Percentiles rank a stretch among this genome's conserved stretches.
Evolutionary conservation across 768 basidiomycete genomes (phyloP).

Genomic region (Trametes villosa): DNA sequence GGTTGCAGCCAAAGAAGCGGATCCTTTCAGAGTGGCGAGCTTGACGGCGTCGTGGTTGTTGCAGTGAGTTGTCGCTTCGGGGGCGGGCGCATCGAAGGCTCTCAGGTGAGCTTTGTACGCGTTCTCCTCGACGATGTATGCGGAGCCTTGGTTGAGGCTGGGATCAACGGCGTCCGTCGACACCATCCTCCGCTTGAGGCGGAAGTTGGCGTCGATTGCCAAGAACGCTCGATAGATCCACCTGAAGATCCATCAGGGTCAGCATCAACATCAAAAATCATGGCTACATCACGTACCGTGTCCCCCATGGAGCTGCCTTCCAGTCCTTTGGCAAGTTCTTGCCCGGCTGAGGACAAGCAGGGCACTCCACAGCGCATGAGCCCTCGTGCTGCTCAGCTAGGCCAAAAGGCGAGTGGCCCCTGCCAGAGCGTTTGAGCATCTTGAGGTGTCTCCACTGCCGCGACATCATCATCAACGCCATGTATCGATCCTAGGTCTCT

Average conservation of each 20-base stretch:
- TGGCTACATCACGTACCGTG: slow-evolving; percentile 1
- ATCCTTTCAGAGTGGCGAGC: slow-evolving; percentile 16
- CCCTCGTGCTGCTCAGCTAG: slow-evolving; percentile 11
- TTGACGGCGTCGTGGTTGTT: slow-evolving; percentile 23
- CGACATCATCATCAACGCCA: slow-evolving; percentile 18
- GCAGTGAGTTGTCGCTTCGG: slow-evolving; percentile 29
- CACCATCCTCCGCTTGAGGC: slow-evolving; percentile 27
- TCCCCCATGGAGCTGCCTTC: slow-evolving; percentile 7
- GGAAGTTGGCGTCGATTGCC: slow-evolving; percentile 37
- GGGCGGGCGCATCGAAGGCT: slow-evolving; percentile 3
- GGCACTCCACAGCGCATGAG: slow-evolving; percentile 27
- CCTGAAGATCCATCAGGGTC: slow-evolving; percentile 14
- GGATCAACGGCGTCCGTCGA: slow-evolving; percentile 25
- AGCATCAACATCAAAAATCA: background rate
- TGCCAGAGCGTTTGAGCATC: slow-evolving; percentile 27
- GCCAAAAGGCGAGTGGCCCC: slow-evolving; percentile 27
- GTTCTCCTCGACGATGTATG: slow-evolving; percentile 32
- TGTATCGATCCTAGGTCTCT: slow-evolving; percentile 22
- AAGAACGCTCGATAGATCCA: slow-evolving; percentile 33
- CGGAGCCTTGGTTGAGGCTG: slow-evolving; percentile 30
- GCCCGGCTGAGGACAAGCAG: slow-evolving; percentile 30
- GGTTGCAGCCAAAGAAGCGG: slow-evolving; percentile 11
- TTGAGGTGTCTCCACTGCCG: slow-evolving; percentile 28
- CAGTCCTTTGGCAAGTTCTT: slow-evolving; percentile 22
- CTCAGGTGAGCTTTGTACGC: slow-evolving; percentile 27